Evolutionary conservation across 805 yeast species (phyloP), one percentile per base, ranked within the genome.

Genomic region (Hanseniaspora guilliermondii): DNA sequence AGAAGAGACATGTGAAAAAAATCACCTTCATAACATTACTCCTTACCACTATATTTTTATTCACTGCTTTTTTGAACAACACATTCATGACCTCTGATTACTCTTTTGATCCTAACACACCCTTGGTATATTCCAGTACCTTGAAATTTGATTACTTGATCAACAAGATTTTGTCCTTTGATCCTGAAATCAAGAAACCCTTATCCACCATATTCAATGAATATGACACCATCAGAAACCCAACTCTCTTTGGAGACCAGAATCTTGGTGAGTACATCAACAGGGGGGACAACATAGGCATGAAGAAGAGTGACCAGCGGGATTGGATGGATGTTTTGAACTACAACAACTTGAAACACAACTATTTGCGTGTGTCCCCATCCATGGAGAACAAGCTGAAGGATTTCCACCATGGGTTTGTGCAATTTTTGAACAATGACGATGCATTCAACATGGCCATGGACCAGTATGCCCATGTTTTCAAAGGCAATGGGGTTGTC

Each of bases 401-500:
- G 16, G 14, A 14, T 6, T 36, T 47, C 24, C 55, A 52, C 22
- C 19, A 11, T 2, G 24, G 45, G 7, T 44, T 52, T 12, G 16
- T 52, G 6, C 9, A 19, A 2, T 32, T n/a, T 16, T 16, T 49
- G 8, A 52, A 44, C 12, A 8, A 19, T 9, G 30, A 19, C 16
- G 8, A 25, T 2, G 5, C n/a, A 4, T 32, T 44, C 22, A 27
- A 44, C 6, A 7, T 8, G 7, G 22, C 7, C 6, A 21, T 44
- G 25, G 17, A 30, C 1, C 6, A 5, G 12, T 24, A 30, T 19
- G 12, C 47, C 4, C 9, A 17, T 5, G 21, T 32, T 4, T 57
- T 24, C 25, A 57, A 41, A 44, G 58, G 32, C 41, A 60, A 24
- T 61, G 86, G 82, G 5, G 73, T 78, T 21, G 91, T 78, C 30